Percentiles rank a stretch among this genome's conserved stretches.
phyloP scores from a whole-genome alignment of 306 rosid genomes.

The Spatholobus suberectus region DNA sequence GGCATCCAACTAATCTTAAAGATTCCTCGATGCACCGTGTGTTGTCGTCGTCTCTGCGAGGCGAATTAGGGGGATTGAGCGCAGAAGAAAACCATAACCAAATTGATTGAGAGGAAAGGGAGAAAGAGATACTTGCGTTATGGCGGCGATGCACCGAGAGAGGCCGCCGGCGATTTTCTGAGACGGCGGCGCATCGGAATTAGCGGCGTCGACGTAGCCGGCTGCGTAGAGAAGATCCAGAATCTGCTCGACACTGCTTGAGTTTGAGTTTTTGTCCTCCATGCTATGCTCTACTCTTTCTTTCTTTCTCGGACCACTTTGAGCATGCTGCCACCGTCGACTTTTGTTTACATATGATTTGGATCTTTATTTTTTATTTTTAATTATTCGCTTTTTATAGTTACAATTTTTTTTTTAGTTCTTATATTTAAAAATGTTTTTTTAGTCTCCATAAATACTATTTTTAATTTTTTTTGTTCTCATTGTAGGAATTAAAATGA shows the following conservation, averaged over 20 bases:
- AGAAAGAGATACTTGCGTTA: conserved; percentile 47
- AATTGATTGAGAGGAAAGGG: conserved; percentile 1
- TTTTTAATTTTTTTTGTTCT: no score
- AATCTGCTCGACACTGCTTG: background rate
- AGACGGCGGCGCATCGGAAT: conserved; percentile 37
- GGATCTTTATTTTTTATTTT: no score
- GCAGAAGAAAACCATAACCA: conserved; percentile 26
- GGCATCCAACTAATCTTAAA: conserved; percentile 53
- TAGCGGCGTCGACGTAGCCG: conserved; percentile 44
- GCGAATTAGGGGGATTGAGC: background rate
- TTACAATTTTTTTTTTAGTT: no score
- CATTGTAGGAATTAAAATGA: no score
- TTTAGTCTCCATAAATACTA: no score
- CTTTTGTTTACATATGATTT: background rate
- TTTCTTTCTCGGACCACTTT: background rate
- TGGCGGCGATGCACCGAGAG: conserved; percentile 52
- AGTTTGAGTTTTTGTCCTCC: conserved; percentile 29
- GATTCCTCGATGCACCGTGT: conserved; percentile 50
- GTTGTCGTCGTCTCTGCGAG: conserved; percentile 42
- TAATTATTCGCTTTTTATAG: no score
- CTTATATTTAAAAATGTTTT: no score
- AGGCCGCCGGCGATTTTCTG: conserved; percentile 49
- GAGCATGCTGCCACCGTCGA: background rate
- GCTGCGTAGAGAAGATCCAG: conserved; percentile 44
- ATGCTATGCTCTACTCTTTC: conserved; percentile 11